A percentile compares a stretch with the other conserved stretches of the same genome.
phyloP scores from a whole-genome alignment of 805 yeast genomes.

The Saturnispora kantuleensis region DNA sequence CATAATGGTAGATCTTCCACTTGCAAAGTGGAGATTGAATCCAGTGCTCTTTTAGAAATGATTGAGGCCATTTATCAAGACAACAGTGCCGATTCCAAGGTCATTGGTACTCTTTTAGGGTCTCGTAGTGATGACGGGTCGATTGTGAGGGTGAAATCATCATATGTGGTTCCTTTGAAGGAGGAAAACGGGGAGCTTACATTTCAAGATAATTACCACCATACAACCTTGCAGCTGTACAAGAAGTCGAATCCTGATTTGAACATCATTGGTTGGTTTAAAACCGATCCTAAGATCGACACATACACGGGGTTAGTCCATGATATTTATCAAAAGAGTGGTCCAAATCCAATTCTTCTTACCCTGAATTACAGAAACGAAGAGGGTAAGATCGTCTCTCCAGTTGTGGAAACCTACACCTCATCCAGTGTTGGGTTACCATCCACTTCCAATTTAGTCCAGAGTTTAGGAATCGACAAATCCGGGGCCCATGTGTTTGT shows the following conservation, averaged over 20 bases:
- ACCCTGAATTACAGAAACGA: slow-evolving; percentile 54
- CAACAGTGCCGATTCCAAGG: slow-evolving; percentile 43
- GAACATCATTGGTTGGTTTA: slow-evolving; percentile 79
- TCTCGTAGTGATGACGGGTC: slow-evolving; percentile 75
- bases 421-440: slow-evolving; percentile 61
- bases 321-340: slow-evolving; percentile 66
- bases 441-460: slow-evolving; percentile 31
- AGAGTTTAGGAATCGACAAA: slow-evolving; percentile 30
- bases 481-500: slow-evolving; percentile 53
- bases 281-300: slow-evolving; percentile 49
- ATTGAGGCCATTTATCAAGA: slow-evolving; percentile 60
- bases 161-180: slow-evolving; percentile 72
- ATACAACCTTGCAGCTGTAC: slow-evolving; percentile 57
- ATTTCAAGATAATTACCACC: slow-evolving; percentile 69
- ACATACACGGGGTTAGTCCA: slow-evolving; percentile 69
- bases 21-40: slow-evolving; percentile 46
- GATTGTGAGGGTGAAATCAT: slow-evolving; percentile 61
- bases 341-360: slow-evolving; percentile 71
- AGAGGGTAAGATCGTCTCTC: slow-evolving; percentile 40
- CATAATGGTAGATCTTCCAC: slow-evolving; percentile 29
- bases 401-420: slow-evolving; percentile 57
- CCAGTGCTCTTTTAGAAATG: slow-evolving; percentile 66
- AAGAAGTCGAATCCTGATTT: slow-evolving; percentile 73
- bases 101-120: slow-evolving; percentile 78
- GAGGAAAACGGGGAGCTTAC: slow-evolving; percentile 69